These are phyloP conservation scores for Lepidium sativum DNA, from an alignment of 345 rosid genomes.

Conservation along the genomic window DNA sequence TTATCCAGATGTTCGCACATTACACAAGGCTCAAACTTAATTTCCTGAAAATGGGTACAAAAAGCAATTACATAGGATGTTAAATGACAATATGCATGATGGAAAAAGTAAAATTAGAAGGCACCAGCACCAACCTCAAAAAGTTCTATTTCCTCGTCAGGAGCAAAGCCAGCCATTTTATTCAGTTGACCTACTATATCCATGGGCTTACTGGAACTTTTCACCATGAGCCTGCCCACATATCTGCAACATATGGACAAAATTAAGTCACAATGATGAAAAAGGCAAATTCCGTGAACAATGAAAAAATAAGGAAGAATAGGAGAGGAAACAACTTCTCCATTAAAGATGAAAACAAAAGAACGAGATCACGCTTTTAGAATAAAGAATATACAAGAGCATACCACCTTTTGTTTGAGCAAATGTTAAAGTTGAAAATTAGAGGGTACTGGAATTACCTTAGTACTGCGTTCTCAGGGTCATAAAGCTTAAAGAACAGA, in stretches of 20 bases:
- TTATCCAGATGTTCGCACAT: constrained; percentile 91
- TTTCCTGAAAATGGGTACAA: constrained; percentile 50
- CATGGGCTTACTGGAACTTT: constrained; percentile 67
- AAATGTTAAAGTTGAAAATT: not conserved
- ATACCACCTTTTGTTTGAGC: constrained; percentile 3
- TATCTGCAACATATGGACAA: constrained; percentile 42
- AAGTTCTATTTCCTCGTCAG: constrained; percentile 82
- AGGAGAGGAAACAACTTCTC: not conserved
- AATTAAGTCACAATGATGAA: constrained; percentile 11
- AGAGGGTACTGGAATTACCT: constrained; percentile 39
- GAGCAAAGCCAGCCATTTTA: constrained; percentile 84
- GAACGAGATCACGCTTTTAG: not conserved
- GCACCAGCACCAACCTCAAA: constrained; percentile 55
- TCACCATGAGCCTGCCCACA: constrained; percentile 78
- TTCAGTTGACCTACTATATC: constrained; percentile 66
- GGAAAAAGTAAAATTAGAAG: not conserved
- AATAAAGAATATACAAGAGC: not conserved
- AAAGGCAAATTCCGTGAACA: not conserved
- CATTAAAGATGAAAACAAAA: not conserved
- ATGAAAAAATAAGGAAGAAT: not conserved
- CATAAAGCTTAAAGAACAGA: constrained; percentile 88
- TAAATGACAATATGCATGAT: not conserved
- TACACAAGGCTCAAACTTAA: constrained; percentile 83
- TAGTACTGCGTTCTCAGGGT: constrained; percentile 66
- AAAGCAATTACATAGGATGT: constrained; percentile 8